Base-by-base conservation (phyloP, 164 flowering plant species). In the Tetracentron sinense region DNA sequence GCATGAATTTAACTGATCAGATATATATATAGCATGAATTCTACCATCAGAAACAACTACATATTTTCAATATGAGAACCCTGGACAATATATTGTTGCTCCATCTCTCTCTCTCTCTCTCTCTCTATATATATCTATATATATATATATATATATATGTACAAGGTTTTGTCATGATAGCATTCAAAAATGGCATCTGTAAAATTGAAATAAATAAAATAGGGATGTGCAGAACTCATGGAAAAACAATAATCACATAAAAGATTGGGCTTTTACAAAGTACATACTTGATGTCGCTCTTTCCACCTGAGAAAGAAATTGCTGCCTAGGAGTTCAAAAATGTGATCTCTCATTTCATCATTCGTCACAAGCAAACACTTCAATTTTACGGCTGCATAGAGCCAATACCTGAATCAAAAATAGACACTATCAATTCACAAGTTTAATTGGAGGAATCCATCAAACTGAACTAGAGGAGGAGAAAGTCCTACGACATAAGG, bases 301-400 rank as follows among this genome's bases (percentile, higher is more conserved):
- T 90, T 91, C 98, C 98, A 94, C 81, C 75, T 83, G 16, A 73
- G 77, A 64, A 94, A 87, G 67, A 90, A 89, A 68, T 64, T 78
- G 64, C 82, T 83, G 44, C 96, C 96, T 19, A 91, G 68, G 64
- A 90, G 88, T 64, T 87, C 95, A 77, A 87, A 94, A 60, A 90
- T 87, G 71, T 94, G 97, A 81, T 94, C 98, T 69, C 95, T 80
- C 96, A 94, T 89, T 73, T 94, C 98, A 85, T 94, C 98, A 79
- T 94, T 94, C 50, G 98, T 90, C 74, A 94, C 91, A 62, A 94
- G 85, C 81, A 85, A 80, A 70, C 95, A 89, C 78, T 81, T 86
- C 14, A 78, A 78, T 64, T 80, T 90, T 25, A 90, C 94, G 58
- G 98, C 89, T 66, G 98, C 96, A 81, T 90, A 94, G 4, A 93